A percentile compares a stretch with the other conserved stretches of the same genome.
phyloP scores from a whole-genome alignment of 1,284 basidiomycete species.

The Tremellales sp. region DNA sequence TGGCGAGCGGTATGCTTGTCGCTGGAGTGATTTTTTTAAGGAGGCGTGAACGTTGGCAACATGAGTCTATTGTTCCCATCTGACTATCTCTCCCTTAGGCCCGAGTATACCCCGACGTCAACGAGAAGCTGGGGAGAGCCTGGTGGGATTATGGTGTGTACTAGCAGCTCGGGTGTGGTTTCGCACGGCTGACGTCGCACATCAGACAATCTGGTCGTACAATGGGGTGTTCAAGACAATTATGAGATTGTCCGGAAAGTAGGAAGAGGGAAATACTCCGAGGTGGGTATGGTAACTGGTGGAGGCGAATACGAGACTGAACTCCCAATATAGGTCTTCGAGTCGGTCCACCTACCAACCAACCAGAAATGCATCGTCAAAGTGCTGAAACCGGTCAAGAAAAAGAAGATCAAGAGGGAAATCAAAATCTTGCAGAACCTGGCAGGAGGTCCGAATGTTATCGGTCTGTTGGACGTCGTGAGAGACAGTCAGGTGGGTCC shows the following conservation, averaged over 20 bases:
- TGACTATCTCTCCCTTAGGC: constrained; percentile 34
- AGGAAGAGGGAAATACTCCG: constrained; percentile 92
- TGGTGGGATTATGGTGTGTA: constrained; percentile 61
- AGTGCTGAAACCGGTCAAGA: constrained; percentile 98
- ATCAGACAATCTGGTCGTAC: constrained; percentile 82
- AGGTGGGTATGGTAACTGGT: constrained; percentile 57
- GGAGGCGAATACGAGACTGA: too few species aligned
- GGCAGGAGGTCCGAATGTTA: constrained; percentile 86
- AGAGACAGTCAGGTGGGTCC: constrained; percentile 62
- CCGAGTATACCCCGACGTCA: constrained; percentile 57
- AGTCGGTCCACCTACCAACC: constrained; percentile 88
- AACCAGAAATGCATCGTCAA: constrained; percentile 98
- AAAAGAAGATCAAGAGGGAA: constrained; percentile 99
- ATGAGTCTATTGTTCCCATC: too few species aligned
- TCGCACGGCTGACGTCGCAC: constrained; percentile 5
- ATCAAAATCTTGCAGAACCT: constrained; percentile 98
- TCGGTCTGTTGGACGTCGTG: constrained; percentile 87
- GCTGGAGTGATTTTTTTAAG: too few species aligned
- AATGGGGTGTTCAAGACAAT: constrained; percentile 94
- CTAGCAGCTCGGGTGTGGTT: not conserved
- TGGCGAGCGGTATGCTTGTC: too few species aligned
- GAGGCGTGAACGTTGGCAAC: too few species aligned
- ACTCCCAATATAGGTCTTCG: constrained; percentile 70
- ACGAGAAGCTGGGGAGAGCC: constrained; percentile 55
- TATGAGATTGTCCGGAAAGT: constrained; percentile 98